Evolutionary conservation across 169 alveolate species (phyloP).

Genomic region (Eimeria acervulina): DNA sequence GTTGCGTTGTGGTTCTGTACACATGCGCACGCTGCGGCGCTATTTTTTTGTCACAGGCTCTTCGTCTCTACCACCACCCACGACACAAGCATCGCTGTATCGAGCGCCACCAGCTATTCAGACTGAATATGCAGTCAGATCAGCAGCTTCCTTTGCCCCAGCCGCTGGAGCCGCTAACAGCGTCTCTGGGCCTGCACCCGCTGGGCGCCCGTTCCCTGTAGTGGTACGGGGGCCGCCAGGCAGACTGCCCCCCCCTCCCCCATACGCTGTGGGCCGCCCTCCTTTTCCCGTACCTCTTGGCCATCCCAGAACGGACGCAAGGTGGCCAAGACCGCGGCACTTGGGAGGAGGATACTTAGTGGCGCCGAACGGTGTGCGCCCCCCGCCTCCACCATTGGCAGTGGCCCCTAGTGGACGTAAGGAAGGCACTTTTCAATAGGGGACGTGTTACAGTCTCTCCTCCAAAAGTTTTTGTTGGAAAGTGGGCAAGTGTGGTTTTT

Average conservation of each 20-base stretch:
- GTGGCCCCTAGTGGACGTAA: constrained; percentile 60
- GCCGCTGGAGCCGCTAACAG: constrained; percentile 45
- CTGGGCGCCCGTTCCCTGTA: constrained; percentile 18
- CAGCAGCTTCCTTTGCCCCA: constrained; percentile 16
- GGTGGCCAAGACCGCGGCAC: constrained; percentile 70
- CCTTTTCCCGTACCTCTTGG: constrained; percentile 61
- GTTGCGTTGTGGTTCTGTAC: neutral
- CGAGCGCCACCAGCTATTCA: constrained; percentile 26
- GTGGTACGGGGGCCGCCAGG: constrained; percentile 43
- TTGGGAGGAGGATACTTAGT: constrained; percentile 56
- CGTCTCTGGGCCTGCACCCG: constrained; percentile 44
- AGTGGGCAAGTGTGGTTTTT: neutral
- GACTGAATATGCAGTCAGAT: neutral
- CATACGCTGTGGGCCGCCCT: constrained; percentile 41
- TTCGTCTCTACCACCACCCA: constrained; percentile 49
- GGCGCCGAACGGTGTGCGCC: constrained; percentile 66
- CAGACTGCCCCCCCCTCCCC: constrained; percentile 58
- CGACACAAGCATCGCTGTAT: constrained; percentile 6
- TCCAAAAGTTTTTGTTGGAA: neutral
- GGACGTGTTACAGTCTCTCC: neutral
- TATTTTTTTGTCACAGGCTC: constrained; percentile 17
- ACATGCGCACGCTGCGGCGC: neutral
- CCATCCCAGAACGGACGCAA: constrained; percentile 31
- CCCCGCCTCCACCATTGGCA: constrained; percentile 64
- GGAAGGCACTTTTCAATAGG: neutral